Base-by-base conservation (phyloP, 2,329 filamentous ascomycete species). In the Plectosphaerella plurivora region DNA sequence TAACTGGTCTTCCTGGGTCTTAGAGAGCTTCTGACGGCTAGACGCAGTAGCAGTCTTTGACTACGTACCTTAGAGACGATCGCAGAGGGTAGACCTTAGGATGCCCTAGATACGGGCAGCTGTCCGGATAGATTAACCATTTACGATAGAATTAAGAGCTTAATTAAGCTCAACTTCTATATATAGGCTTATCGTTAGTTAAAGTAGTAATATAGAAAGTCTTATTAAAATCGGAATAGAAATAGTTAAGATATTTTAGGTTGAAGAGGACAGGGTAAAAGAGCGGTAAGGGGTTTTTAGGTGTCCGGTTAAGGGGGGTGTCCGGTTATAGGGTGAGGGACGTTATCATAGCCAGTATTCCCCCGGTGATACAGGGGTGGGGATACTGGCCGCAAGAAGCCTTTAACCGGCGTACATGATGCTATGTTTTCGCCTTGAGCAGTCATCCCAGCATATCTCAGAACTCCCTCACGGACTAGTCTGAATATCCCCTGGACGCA, bases 221-320 rank as follows among this genome's bases (percentile, higher is more conserved):
- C 36, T 39, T 5, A 12, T 15, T 7, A 39, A 39, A 5, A 39
- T 39, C 24, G 8, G 22, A n/a, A 24, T 45, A 45, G 14, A 18
- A 45, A 15, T 47, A 24, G 45, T 47, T 15, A 8, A 47, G 45
- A 33, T 47, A 33, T 47, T 9, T 15, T 15, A 28, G 24, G 16
- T 47, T 47, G 12, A 47, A 35, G 16, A 14, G 10, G 14, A 14
- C 6, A n/a, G 25, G 45, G 33, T 11, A 11, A 33, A 33, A 24
- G 16, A 11, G 24, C 14, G 45, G 45, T 47, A 24, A 16, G 44
- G 64, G 18, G 60, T 67, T 55, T 67, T 63, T 65, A 20, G 42
- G 42, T 45, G 42, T 3, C 22, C 42, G 18, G 24, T 24, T 24
- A 24, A 20, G 42, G 42, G 42, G 42, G 42, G 39, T 18, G 39